Percentiles rank a stretch among this genome's conserved stretches.
phyloP scores from a whole-genome alignment of 2,329 filamentous ascomycete species.

The Cladosporium oxysporum region DNA sequence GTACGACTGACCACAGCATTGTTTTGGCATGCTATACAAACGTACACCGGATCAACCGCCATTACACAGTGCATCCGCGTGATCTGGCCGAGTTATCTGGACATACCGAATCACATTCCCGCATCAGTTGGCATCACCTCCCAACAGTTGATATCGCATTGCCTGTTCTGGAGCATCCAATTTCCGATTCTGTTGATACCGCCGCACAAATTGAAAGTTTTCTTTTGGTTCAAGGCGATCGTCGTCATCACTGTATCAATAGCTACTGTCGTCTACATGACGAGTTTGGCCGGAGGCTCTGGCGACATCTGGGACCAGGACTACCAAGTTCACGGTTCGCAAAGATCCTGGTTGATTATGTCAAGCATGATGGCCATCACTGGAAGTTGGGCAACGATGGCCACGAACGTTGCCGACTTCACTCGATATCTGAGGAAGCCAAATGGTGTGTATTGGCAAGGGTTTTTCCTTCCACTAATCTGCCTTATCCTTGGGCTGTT shows the following conservation, averaged over 20 bases:
- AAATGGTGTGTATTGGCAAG: conserved; percentile 75
- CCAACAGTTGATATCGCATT: conserved; percentile 38
- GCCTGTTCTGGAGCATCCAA: conserved; percentile 35
- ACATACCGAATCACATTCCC: conserved; percentile 35
- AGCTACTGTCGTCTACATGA: conserved; percentile 40
- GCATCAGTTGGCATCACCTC: conserved; percentile 37
- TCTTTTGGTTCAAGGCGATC: conserved; percentile 49
- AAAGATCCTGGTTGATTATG: conserved; percentile 42
- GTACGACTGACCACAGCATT: conserved; percentile 44
- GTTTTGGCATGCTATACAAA: conserved; percentile 42
- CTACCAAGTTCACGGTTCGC: conserved; percentile 26
- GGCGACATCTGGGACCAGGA: conserved; percentile 66
- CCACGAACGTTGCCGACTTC: conserved; percentile 52
- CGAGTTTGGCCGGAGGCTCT: conserved; percentile 47
- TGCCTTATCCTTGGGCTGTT: conserved; percentile 70
- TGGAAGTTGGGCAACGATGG: conserved; percentile 43
- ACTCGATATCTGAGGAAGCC: conserved; percentile 60
- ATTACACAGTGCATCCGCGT: conserved; percentile 32
- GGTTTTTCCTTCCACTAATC: conserved; percentile 59
- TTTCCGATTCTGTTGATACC: conserved; percentile 44
- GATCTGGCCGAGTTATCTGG: conserved; percentile 41
- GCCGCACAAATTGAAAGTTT: conserved; percentile 46
- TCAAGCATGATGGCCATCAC: conserved; percentile 46
- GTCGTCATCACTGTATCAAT: conserved; percentile 40
- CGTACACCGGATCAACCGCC: conserved; percentile 28